Percentiles rank a stretch among this genome's conserved stretches.
phyloP scores from a whole-genome alignment of 371 early-diverging fungal genomes.

The Lichtheimia ornata region DNA sequence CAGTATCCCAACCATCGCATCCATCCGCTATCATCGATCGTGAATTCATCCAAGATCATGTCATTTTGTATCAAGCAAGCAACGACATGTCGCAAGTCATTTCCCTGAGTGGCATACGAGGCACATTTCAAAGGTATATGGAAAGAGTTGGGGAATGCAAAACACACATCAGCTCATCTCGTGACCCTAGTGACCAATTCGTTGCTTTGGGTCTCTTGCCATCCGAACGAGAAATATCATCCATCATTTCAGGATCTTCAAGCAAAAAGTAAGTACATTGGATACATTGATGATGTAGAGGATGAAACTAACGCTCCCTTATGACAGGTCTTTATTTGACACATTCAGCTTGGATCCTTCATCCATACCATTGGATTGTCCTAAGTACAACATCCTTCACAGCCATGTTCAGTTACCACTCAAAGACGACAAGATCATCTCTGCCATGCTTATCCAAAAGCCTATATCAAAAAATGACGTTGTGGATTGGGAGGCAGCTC shows the following conservation, averaged over 20 bases:
- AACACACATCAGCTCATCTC: not conserved
- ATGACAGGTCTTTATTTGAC: conserved; percentile 31
- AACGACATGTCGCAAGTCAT: conserved; percentile 29
- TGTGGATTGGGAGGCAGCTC: conserved; percentile 29
- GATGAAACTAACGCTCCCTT: not conserved
- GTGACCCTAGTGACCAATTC: conserved; percentile 26
- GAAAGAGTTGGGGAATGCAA: not conserved
- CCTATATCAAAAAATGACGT: conserved; percentile 46
- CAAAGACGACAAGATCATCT: conserved; percentile 24
- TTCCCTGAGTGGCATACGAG: conserved; percentile 46
- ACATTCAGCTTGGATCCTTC: conserved; percentile 70
- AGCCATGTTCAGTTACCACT: conserved; percentile 48
- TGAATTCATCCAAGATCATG: conserved; percentile 51
- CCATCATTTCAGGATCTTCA: conserved; percentile 13
- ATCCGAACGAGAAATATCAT: conserved; percentile 24
- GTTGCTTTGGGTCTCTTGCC: conserved; percentile 33
- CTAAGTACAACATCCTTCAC: conserved; percentile 42
- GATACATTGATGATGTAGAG: too few species aligned
- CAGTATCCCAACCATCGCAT: conserved; percentile 48
- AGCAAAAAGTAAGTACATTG: conserved; percentile 21
- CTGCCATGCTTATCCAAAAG: conserved; percentile 46
- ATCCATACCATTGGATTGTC: conserved; percentile 65
- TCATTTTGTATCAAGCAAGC: conserved; percentile 31
- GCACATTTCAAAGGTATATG: conserved; percentile 32
- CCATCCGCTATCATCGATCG: conserved; percentile 46